Evolutionary conservation across 2,329 filamentous ascomycete species (phyloP), one percentile per base, ranked within the genome.

Genomic region (Stemphylium vesicarium): DNA sequence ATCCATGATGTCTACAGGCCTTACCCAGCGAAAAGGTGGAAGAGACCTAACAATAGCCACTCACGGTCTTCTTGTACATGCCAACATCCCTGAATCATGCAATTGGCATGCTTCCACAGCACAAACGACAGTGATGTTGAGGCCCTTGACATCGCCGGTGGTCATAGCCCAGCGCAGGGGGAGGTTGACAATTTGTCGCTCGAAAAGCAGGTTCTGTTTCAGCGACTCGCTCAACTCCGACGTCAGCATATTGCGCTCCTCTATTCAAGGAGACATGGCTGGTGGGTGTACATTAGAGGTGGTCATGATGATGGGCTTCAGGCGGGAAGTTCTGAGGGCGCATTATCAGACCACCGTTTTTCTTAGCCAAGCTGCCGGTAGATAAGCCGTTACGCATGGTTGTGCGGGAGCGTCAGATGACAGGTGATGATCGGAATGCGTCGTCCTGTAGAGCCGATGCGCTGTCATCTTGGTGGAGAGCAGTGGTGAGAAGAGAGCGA

Each of bases 121-220:
- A n/a, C n/a, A n/a, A n/a, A n/a, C n/a, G n/a, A n/a, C n/a, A n/a
- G n/a, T 89, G 91, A 74, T 95, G 86, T 89, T 90, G 37, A 98
- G 82, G 75, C 96, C 96, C 58, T 91, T 90, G 60, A 97, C 87
- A 71, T 97, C 93, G 63, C 94, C 90, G 2, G 94, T 91, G 26
- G 74, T 76, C 59, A 68, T 68, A 44, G 72, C 73, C 20, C 73
- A 60, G 38, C 72, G 69, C 4, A 74, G 63, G 13, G 66, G 70
- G 11, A 71, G 61, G 4, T 62, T 65, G 18, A 65, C 64, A 4
- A 68, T 69, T 71, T 96, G 91, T 47, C 95, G 89, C 75, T 99
- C 95, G 90, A 92, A 96, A 13, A 98, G 84, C 13, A 99, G 87
- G 67, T 97, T 91, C 65, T 92, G 90, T 18, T 95, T 87, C 3